These are phyloP conservation scores for apple (Malus domestica) DNA, from an alignment of 306 rosid genomes.

Conservation along the genomic window ASM211411v1 NC_041791.1:24272501-24273000, in stretches of 20 bases:
- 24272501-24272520: no score
- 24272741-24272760: conserved; percentile 43
- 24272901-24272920: background rate
- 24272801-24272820: conserved; percentile 75
- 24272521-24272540: no score
- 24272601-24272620: no score
- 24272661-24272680: no score
- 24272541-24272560: no score
- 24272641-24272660: no score
- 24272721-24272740: no score
- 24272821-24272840: conserved; percentile 75
- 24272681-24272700: no score
- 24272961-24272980: background rate
- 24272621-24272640: no score
- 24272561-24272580: no score
- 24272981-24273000: conserved; percentile 8
- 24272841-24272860: conserved; percentile 78
- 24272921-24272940: background rate
- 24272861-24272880: conserved; percentile 47
- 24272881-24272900: conserved; percentile 3
- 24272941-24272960: background rate
- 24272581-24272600: no score
- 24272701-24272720: no score
- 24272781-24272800: conserved; percentile 81
- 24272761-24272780: conserved; percentile 78